Percentiles rank a stretch among this genome's conserved stretches.
phyloP scores from a whole-genome alignment of 495 filamentous ascomycete genomes.

The Penicillium lividum region DNA sequence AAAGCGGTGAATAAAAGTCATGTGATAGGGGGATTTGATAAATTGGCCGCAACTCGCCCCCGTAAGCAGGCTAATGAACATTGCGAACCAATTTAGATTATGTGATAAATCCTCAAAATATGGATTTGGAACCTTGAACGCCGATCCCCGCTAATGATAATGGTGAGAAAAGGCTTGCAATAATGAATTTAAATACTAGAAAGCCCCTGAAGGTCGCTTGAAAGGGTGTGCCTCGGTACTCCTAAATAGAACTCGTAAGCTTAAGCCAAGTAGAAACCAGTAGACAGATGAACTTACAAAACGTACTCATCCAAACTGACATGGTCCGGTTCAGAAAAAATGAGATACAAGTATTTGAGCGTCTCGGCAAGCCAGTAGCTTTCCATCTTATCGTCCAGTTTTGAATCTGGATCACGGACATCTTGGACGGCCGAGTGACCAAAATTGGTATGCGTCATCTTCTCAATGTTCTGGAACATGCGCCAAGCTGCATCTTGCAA shows the following conservation, averaged over 20 bases:
- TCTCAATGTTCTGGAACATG: conserved; percentile 69
- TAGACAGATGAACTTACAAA: conserved; percentile 39
- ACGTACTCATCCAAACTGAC: conserved; percentile 73
- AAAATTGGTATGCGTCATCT: conserved; percentile 57
- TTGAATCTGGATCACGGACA: conserved; percentile 44
- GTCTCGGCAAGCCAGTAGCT: conserved; percentile 73
- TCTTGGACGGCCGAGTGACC: conserved; percentile 61
- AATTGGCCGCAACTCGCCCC: too few relatives aligned
- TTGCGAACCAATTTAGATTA: not conserved
- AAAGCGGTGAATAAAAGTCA: too few relatives aligned
- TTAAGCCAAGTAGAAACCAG: conserved; percentile 4
- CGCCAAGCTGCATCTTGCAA: conserved; percentile 71
- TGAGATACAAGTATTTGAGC: conserved; percentile 90
- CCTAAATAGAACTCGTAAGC: conserved; percentile 23
- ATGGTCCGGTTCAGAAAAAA: conserved; percentile 72
- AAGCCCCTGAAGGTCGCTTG: conserved; percentile 40
- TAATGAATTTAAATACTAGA: not conserved
- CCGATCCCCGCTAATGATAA: not conserved
- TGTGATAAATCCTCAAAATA: not conserved
- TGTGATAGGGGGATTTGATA: too few relatives aligned
- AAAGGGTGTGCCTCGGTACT: conserved; percentile 82
- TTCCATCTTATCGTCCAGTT: conserved; percentile 53
- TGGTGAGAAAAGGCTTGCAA: not conserved
- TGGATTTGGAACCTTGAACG: not conserved
- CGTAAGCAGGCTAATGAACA: not conserved